Evolutionary conservation across 805 yeast genomes (phyloP), one percentile per base, ranked within the genome.

Genomic region (Wickerhamomyces bisporus): DNA sequence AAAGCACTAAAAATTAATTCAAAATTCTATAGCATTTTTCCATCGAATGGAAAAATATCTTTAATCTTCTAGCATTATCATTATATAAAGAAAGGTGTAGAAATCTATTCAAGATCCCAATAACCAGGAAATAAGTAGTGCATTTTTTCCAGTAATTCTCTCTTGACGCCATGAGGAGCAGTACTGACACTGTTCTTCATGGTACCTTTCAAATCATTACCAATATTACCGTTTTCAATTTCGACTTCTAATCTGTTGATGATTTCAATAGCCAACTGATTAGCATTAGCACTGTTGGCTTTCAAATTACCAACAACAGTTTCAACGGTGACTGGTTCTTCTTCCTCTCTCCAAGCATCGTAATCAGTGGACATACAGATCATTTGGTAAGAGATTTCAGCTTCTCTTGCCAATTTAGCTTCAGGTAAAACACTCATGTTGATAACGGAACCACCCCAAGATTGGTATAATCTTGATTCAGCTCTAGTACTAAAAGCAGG

Each of bases 391-490:
- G 95, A 74, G 48, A 93, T 81, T 64, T 93, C 99, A 32, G 98
- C 96, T 66, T 93, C 99, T 57, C 94, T 78, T 4, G 99, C 98
- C 47, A 93, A 74, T 61, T 93, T 93, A 28, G 95, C 82, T 68
- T 93, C 99, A n/a, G 99, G 99, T 42, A 93, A 65, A 40, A 87
- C 93, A 36, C 94, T 82, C 99, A 93, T 93, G 69, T 93, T 93
- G 61, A 93, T 93, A 39, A 93, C 94, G 25, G 88, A 77, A 7
- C 96, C 98, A 40, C 96, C 97, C 81, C 93, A 85, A 26, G 84
- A 66, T 44, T 75, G 64, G 69, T 93, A 93, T 65, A 93, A 64
- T 58, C 75, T 75, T 12, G 97, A 88, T 66, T 93, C 99, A 9
- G 98, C 98, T 48, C 99, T 75, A 12, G 98, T 93, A 27, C 94